Conservation (phyloP, 192 early-diverging fungal genomes). For the Allomyces macrogynus region DNA sequence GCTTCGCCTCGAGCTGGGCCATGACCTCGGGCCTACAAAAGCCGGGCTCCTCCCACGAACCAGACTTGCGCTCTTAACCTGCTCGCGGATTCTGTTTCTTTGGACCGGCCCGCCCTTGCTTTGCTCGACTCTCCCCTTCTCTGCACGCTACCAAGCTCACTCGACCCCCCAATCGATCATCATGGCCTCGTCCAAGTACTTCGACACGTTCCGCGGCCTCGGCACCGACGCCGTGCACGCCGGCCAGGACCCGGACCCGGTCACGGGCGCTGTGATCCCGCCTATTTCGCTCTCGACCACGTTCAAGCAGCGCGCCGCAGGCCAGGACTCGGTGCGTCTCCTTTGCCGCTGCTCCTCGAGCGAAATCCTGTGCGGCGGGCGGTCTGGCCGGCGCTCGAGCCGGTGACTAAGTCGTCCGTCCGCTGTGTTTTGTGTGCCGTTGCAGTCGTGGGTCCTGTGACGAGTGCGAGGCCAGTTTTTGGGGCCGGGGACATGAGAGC, state of each 20-base stretch:
- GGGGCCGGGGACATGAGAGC: too few species aligned
- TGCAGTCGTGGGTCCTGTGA: too few species aligned
- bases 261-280: conserved; percentile 95
- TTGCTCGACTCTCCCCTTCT: too few species aligned
- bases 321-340: conserved; percentile 42
- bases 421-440: too few species aligned
- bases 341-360: background rate
- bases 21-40: too few species aligned
- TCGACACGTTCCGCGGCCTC: conserved; percentile 29
- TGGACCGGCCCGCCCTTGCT: too few species aligned
- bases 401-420: background rate
- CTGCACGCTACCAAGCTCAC: background rate
- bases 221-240: conserved; percentile 89
- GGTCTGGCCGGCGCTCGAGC: background rate
- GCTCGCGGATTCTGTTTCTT: too few species aligned
- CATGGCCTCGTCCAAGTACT: background rate
- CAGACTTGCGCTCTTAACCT: too few species aligned
- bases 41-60: too few species aligned
- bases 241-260: conserved; percentile 68
- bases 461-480: too few species aligned
- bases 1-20: too few species aligned
- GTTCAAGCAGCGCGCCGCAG: conserved; percentile 81
- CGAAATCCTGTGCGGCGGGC: conserved; percentile 9
- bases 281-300: conserved; percentile 88
- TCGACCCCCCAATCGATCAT: background rate